Evolutionary conservation across 1,139 yeast species (phyloP).

Genomic region (Candida anutae): DNA sequence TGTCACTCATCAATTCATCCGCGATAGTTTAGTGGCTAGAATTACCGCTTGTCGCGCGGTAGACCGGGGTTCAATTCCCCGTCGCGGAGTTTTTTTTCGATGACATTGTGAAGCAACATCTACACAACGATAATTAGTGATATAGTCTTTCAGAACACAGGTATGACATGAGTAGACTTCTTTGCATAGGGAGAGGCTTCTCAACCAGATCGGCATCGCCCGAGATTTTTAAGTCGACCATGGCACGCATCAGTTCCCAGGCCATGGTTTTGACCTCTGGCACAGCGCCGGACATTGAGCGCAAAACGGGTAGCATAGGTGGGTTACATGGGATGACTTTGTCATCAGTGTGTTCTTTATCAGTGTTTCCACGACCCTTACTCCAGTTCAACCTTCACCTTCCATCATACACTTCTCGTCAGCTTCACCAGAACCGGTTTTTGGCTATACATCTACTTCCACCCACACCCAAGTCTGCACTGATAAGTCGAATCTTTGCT

Average conservation of each 20-base stretch:
- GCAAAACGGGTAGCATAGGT: slow-evolving; percentile 2
- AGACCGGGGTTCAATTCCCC: slow-evolving; percentile 69
- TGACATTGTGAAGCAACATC: background rate
- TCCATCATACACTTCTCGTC: slow-evolving; percentile 70
- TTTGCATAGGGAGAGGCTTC: no score
- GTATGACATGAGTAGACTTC: no score
- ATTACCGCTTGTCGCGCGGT: slow-evolving; percentile 50
- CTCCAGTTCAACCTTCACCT: slow-evolving; percentile 75
- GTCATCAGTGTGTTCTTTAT: slow-evolving; percentile 72
- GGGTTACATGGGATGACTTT: slow-evolving; percentile 68
- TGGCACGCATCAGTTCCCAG: slow-evolving; percentile 35
- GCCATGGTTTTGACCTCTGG: slow-evolving; percentile 37
- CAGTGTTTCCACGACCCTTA: slow-evolving; percentile 65
- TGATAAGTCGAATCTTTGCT: slow-evolving; percentile 53
- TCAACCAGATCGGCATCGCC: background rate
- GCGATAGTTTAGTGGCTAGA: slow-evolving; percentile 43
- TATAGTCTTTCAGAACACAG: background rate
- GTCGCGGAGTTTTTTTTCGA: slow-evolving; percentile 40
- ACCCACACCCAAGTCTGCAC: slow-evolving; percentile 46
- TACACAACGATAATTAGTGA: no score
- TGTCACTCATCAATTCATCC: slow-evolving; percentile 12
- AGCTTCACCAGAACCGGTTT: slow-evolving; percentile 45
- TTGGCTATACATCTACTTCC: slow-evolving; percentile 74
- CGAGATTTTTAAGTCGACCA: slow-evolving; percentile 15
- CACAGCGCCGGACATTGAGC: slow-evolving; percentile 1